phyloP scores from a whole-genome alignment of 495 filamentous ascomycete genomes.

The Penicillium odoratum region DNA sequence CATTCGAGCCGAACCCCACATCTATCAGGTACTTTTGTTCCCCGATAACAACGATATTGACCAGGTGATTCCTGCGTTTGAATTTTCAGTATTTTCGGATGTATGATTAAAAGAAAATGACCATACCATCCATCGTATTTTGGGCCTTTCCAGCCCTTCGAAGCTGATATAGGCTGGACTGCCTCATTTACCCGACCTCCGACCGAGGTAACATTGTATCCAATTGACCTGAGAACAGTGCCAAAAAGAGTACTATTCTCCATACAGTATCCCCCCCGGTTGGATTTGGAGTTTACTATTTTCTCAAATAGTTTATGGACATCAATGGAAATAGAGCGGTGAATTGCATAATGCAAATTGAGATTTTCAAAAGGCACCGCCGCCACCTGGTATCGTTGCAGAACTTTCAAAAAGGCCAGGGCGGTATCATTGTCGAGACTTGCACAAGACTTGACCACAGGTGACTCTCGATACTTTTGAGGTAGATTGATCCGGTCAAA shows the following conservation, averaged over 20 bases:
- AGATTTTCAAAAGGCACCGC: constrained; percentile 68
- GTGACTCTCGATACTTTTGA: constrained; percentile 11
- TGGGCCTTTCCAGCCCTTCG: constrained; percentile 16
- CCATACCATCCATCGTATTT: constrained; percentile 25
- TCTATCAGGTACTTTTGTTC: constrained; percentile 56
- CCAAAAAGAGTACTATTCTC: constrained; percentile 65
- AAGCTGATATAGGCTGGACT: constrained; percentile 19
- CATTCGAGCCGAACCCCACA: constrained; percentile 65
- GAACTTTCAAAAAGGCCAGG: constrained; percentile 13
- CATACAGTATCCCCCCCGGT: constrained; percentile 71
- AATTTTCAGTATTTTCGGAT: no score
- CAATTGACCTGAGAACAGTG: constrained; percentile 57
- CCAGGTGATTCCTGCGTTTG: constrained; percentile 52
- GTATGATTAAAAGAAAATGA: neutral
- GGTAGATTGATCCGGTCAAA: constrained; percentile 23
- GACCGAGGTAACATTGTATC: constrained; percentile 43
- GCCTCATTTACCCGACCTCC: constrained; percentile 7
- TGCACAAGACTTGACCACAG: constrained; percentile 1
- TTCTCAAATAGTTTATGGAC: constrained; percentile 48
- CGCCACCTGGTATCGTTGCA: constrained; percentile 46
- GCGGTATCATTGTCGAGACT: constrained; percentile 6
- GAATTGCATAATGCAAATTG: constrained; percentile 48
- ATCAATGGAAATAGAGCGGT: constrained; percentile 5
- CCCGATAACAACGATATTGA: constrained; percentile 61
- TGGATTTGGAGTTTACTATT: constrained; percentile 49